Evolutionary conservation across 2,329 filamentous ascomycete genomes (phyloP), one percentile per base, ranked within the genome.

Genomic region (Harringtonia lauricola): DNA sequence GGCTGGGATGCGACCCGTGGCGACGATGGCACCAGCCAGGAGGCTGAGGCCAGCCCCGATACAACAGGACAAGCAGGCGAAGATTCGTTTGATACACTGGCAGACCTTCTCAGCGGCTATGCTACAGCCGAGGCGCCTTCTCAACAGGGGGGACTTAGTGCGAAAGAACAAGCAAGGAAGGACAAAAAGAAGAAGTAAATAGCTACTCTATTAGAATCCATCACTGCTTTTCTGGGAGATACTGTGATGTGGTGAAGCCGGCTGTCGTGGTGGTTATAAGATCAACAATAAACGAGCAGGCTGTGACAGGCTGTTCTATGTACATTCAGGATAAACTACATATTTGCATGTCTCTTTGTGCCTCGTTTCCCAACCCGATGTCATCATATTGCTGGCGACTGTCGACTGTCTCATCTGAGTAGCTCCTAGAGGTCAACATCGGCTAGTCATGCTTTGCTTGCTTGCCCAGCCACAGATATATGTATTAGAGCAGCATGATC

Each of bases 1-100:
- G 79, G 79, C 12, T 98, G 86, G 72, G 92, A 98, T 66, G 69
- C 76, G 21, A 66, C 53, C 9, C 51, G 60, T n/a, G n/a, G n/a
- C n/a, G n/a, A n/a, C 10, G 64, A 59, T 45, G 55, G 55, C 28
- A 52, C 53, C 18, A 51, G 18, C 18, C 36, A 36, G 15, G 37
- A 17, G 17, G 26, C 9, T 8, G 34, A 30, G n/a, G 21, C 14
- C 3, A 35, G 24, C 14, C 53, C 57, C 21, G 44, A 49, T 29
- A 51, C 17, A 30, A 24, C 10, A 14, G 40, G 12, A 14, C 30
- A 52, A 47, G 48, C 46, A 9, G 52, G 54, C 18, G 41, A 46
- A 6, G 53, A 59, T 44, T 51, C 55, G 10, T 57, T 55, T 10
- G 64, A 65, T 46, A 57, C 57, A 7, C 62, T 74, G 49, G 62